Conservation (phyloP, 2,329 filamentous ascomycete species). For the Escovopsis sp. region DNA sequence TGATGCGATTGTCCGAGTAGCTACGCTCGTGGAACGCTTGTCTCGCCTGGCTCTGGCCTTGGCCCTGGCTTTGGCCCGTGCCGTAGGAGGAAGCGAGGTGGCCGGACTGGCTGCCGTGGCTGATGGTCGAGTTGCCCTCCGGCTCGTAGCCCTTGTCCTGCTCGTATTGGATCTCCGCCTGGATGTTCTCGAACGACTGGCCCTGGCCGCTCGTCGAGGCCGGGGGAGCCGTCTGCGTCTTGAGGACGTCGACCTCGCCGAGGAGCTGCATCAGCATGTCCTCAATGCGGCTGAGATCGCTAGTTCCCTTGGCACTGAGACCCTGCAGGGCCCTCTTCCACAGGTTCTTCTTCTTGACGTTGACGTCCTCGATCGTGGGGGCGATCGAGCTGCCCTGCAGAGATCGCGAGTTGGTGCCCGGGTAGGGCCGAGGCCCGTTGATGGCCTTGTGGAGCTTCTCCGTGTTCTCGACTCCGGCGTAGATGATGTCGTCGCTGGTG, state of each 20-base stretch:
- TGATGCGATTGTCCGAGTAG: conserved; percentile 66
- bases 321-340: conserved; percentile 89
- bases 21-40: conserved; percentile 36
- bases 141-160: conserved; percentile 68
- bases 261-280: conserved; percentile 86
- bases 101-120: conserved; percentile 59
- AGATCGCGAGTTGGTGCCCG: conserved; percentile 46
- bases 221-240: conserved; percentile 37
- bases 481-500: conserved; percentile 69
- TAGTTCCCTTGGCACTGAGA: conserved; percentile 71
- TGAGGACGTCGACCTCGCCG: conserved; percentile 76
- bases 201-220: conserved; percentile 33
- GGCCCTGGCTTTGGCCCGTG: conserved; percentile 46
- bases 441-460: conserved; percentile 73
- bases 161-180: conserved; percentile 46
- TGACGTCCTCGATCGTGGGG: conserved; percentile 38
- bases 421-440: conserved; percentile 73
- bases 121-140: conserved; percentile 58
- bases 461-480: conserved; percentile 75
- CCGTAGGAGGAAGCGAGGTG: too few relatives aligned
- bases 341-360: conserved; percentile 79
- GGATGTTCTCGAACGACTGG: conserved; percentile 53
- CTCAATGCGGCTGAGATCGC: conserved; percentile 77
- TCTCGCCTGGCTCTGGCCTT: conserved; percentile 31
- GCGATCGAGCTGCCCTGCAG: conserved; percentile 40